These are phyloP conservation scores for Mucor plumbeus DNA, from an alignment of 371 early-diverging fungal genomes.

Conservation along the genomic window DNA sequence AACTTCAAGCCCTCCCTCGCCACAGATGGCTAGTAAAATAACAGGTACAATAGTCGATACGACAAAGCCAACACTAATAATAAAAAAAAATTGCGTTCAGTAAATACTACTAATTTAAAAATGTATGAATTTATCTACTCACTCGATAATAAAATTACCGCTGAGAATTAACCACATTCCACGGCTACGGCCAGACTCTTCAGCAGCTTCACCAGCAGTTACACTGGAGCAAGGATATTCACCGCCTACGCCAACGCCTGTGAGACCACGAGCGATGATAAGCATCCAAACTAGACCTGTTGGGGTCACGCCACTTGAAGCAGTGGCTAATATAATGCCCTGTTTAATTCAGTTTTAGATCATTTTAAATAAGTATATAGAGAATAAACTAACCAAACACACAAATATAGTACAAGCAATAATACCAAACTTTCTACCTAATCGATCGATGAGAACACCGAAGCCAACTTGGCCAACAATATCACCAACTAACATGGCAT, in stretches of 20 bases:
- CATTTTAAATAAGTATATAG: background rate
- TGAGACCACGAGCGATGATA: constrained; percentile 58
- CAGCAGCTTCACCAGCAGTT: constrained; percentile 62
- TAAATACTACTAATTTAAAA: constrained; percentile 17
- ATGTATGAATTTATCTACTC: background rate
- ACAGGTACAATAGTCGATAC: constrained; percentile 55
- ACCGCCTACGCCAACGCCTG: constrained; percentile 55
- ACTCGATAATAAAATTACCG: constrained; percentile 44
- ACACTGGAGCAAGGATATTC: constrained; percentile 62
- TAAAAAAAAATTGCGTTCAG: constrained; percentile 47
- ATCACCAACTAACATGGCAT: constrained; percentile 48
- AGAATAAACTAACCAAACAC: constrained; percentile 25
- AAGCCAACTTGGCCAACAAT: constrained; percentile 51
- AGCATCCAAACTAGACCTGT: constrained; percentile 61
- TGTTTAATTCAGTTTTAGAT: background rate
- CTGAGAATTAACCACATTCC: constrained; percentile 59
- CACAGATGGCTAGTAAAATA: constrained; percentile 50
- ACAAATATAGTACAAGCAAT: constrained; percentile 40
- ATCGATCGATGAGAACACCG: constrained; percentile 44
- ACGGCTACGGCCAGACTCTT: constrained; percentile 52
- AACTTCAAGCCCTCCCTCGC: constrained; percentile 39
- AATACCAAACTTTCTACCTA: constrained; percentile 50
- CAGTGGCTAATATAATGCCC: constrained; percentile 51
- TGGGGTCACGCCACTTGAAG: constrained; percentile 36
- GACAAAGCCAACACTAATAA: constrained; percentile 48